Conservation (phyloP, 371 early-diverging fungal species). For the Zopfochytrium polystomum region DNA sequence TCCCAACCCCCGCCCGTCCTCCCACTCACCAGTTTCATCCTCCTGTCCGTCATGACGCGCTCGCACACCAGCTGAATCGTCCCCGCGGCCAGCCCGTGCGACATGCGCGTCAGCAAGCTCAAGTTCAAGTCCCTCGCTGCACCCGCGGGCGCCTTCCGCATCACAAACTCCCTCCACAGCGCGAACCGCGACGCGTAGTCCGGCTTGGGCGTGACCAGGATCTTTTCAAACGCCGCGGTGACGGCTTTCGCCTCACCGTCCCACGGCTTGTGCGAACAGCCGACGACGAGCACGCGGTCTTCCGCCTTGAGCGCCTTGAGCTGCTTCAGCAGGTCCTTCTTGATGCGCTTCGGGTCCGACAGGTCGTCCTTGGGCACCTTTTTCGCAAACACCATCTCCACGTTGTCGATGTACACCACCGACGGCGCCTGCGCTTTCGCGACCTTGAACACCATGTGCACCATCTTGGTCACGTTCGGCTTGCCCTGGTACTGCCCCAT, state of each 20-base stretch:
- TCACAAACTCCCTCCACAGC: conserved; percentile 49
- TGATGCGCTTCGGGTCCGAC: conserved; percentile 57
- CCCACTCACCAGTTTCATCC: conserved; percentile 42
- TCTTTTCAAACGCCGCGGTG: conserved; percentile 47
- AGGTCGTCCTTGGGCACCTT: conserved; percentile 60
- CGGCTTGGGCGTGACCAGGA: conserved; percentile 45
- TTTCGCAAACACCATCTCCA: conserved; percentile 58
- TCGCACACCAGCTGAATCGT: conserved; percentile 38
- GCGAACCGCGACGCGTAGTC: conserved; percentile 44
- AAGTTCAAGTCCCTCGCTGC: conserved; percentile 32
- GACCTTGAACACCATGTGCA: conserved; percentile 63
- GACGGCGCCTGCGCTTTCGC: conserved; percentile 52
- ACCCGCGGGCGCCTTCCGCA: conserved; percentile 12
- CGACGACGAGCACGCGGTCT: conserved; percentile 50
- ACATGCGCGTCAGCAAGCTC: conserved; percentile 48
- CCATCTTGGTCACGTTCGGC: conserved; percentile 46
- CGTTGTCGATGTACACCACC: conserved; percentile 53
- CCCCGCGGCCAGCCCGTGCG: conserved; percentile 44
- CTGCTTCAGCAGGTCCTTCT: conserved; percentile 52
- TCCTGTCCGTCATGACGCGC: conserved; percentile 45
- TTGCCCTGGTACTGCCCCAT: conserved; percentile 56
- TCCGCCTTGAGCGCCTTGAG: conserved; percentile 44
- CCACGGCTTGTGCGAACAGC: conserved; percentile 51
- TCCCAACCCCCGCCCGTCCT: too few species aligned
- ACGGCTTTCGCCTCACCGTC: conserved; percentile 54